Evolutionary conservation across 805 yeast species (phyloP), one percentile per base, ranked within the genome.

Genomic region (Millerozyma miso): DNA sequence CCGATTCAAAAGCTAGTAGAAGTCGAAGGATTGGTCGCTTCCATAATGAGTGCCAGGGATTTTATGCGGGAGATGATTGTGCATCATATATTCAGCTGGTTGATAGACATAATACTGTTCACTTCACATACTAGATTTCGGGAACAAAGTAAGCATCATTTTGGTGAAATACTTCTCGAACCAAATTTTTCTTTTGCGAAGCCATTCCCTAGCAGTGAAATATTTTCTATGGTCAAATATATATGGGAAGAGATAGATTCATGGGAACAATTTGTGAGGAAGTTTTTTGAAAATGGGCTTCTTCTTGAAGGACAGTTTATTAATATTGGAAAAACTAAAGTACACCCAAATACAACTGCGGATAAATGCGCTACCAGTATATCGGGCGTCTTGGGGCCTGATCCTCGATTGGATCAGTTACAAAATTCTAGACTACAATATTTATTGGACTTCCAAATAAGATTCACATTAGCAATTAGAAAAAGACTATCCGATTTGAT

Each of bases 391-490:
- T 42, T 56, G 14, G 47, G 50, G 7, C 45, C 50, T 5, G 37
- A 40, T 10, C 33, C 38, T 20, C 48, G 49, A 29, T 54, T 59
- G 23, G 39, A 49, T 13, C 60, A 62, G 5, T 18, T 57, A 14
- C 44, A 47, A n/a, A 47, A 56, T 20, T 71, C 86, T 13, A 69
- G 87, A 51, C 54, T 85, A 10, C 89, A 84, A 55, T 71, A 67
- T 50, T 52, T 85, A 17, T 60, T 83, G 31, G 72, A 69, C 45
- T 76, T 83, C 44, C 86, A 85, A 46, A 69, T 77, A 32, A 68
- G 93, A 49, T 74, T 74, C 29, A 69, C 80, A 63, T 80, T 81
- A 44, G 49, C 52, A 3, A 52, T 75, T 5, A 71, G 93, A 54
- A 70, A 67, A 35, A 56, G 58, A 5, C 42, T 85, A 14, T 73